phyloP scores from a whole-genome alignment of 805 yeast genomes.

The Lachancea mirantina region DNA sequence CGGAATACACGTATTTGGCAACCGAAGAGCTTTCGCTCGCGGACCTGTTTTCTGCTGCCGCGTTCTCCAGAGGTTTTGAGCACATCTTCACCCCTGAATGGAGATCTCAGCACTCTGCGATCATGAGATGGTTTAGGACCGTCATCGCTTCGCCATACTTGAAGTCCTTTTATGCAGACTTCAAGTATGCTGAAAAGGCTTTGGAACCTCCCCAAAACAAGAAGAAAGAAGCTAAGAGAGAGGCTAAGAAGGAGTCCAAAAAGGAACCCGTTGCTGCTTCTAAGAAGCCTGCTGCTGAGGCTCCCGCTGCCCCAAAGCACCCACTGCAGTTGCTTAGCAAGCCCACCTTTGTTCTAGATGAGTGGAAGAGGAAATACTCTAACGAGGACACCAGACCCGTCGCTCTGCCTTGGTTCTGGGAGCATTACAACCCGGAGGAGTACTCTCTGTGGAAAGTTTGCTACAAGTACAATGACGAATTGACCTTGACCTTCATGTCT shows the following conservation, averaged over 20 bases:
- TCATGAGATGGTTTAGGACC: conserved; percentile 70
- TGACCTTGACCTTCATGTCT: conserved; percentile 93
- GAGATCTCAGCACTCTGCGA: conserved; percentile 56
- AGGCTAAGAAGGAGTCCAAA: conserved; percentile 37
- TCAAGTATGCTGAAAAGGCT: conserved; percentile 58
- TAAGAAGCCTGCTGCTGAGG: conserved; percentile 18
- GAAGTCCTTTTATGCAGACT: conserved; percentile 40
- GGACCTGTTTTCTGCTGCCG: conserved; percentile 20
- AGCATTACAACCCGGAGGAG: conserved; percentile 79
- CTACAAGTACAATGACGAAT: conserved; percentile 94
- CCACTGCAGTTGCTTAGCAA: conserved; percentile 80
- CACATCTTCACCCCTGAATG: conserved; percentile 55
- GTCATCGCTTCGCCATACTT: conserved; percentile 41
- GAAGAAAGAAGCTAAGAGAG: conserved; percentile 34
- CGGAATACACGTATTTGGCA: conserved; percentile 61
- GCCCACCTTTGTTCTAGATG: conserved; percentile 59
- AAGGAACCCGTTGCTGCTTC: conserved; percentile 17
- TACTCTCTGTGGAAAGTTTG: conserved; percentile 92
- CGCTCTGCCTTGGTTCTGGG: conserved; percentile 97
- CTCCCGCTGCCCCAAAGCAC: conserved; percentile 58
- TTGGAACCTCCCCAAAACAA: conserved; percentile 55
- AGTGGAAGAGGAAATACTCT: conserved; percentile 92
- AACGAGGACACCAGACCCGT: conserved; percentile 90
- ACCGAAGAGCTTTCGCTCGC: conserved; percentile 55
- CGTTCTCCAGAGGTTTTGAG: conserved; percentile 32